Conservation (phyloP, 495 filamentous ascomycete genomes). For the Massariosphaeria phaeospora region DNA sequence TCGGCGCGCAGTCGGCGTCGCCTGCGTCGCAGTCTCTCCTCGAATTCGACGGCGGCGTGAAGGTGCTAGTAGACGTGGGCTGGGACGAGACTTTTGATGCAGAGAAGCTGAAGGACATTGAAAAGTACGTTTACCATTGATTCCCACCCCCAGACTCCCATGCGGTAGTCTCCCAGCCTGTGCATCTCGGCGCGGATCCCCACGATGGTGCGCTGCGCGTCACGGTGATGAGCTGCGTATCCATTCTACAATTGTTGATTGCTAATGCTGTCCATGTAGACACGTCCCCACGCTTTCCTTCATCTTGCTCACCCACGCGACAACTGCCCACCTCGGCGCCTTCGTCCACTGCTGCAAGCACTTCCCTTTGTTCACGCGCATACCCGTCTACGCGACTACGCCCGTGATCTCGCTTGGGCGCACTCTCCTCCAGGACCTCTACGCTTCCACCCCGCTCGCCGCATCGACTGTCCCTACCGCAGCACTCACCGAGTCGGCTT, state of each 20-base stretch:
- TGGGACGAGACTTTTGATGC: conserved; percentile 91
- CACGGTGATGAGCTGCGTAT: background rate
- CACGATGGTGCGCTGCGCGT: too few relatives aligned
- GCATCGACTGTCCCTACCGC: conserved; percentile 66
- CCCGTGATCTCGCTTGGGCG: conserved; percentile 91
- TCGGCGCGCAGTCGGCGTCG: conserved; percentile 83
- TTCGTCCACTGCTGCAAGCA: conserved; percentile 97
- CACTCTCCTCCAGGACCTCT: conserved; percentile 85
- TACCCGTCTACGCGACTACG: conserved; percentile 93
- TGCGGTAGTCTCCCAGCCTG: background rate
- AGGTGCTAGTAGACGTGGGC: conserved; percentile 88
- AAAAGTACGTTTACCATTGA: conserved; percentile 84
- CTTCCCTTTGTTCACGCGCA: conserved; percentile 82
- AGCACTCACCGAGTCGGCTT: conserved; percentile 63
- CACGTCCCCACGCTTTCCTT: conserved; percentile 86
- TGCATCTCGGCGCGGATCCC: too few relatives aligned
- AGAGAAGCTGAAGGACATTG: conserved; percentile 73
- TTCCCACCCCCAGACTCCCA: too few relatives aligned
- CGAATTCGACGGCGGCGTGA: conserved; percentile 94
- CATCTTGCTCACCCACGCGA: conserved; percentile 92
- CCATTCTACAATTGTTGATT: background rate
- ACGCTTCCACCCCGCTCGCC: conserved; percentile 81
- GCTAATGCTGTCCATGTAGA: conserved; percentile 43
- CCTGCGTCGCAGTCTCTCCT: conserved; percentile 88
- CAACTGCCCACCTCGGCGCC: conserved; percentile 81